Evolutionary conservation across 257 asterid genomes (phyloP).

Genomic region (Scutellaria minor): DNA sequence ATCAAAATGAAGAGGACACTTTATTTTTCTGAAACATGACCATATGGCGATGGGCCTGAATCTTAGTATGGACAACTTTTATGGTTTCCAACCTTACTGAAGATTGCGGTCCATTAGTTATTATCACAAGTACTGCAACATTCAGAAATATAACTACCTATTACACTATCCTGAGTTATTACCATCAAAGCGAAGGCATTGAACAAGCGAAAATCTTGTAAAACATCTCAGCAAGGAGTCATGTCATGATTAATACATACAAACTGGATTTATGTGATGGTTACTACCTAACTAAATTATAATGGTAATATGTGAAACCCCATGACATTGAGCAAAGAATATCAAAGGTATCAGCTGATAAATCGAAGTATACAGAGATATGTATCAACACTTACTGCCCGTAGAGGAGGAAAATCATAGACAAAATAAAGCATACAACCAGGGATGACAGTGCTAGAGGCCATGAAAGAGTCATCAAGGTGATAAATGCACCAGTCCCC

Average conservation of each 20-base stretch:
- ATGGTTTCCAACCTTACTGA: not conserved
- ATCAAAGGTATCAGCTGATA: not conserved
- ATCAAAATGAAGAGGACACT: not conserved
- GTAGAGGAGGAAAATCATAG: constrained; percentile 53
- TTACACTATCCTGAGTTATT: not conserved
- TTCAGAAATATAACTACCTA: not conserved
- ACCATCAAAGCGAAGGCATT: constrained; percentile 22
- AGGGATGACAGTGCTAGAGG: constrained; percentile 59
- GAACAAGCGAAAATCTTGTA: not conserved
- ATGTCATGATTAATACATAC: not conserved
- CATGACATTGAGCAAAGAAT: constrained; percentile 18
- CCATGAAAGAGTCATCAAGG: constrained; percentile 58
- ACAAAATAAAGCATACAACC: constrained; percentile 48
- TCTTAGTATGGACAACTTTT: not conserved
- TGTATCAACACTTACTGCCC: constrained; percentile 52
- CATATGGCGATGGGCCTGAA: not conserved
- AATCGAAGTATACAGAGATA: not conserved
- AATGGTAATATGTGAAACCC: constrained; percentile 21
- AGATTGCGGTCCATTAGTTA: not conserved
- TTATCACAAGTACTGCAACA: not conserved
- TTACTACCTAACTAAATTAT: constrained; percentile 2
- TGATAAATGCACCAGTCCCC: constrained; percentile 61
- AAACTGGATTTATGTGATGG: constrained; percentile 2
- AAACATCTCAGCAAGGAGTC: constrained; percentile 20
- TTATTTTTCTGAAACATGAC: not conserved